Conservation (phyloP, 2,329 filamentous ascomycete species). For the Diaporthe sp. region DNA sequence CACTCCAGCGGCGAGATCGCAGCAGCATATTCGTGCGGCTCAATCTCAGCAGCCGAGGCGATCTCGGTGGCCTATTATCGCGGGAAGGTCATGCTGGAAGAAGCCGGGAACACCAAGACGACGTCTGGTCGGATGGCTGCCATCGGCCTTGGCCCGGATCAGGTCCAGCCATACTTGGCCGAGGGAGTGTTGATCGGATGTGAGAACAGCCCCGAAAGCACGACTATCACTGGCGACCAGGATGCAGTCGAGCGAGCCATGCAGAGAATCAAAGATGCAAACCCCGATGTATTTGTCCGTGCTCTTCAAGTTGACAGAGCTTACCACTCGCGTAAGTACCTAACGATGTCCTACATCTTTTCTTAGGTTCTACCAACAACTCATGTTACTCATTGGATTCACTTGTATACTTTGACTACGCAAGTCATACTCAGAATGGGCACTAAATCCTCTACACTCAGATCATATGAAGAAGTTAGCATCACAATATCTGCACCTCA, state of each 20-base stretch:
- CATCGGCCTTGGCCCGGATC: constrained; percentile 22
- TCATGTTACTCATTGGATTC: constrained; percentile 36
- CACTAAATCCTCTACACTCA: constrained; percentile 3
- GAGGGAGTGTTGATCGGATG: constrained; percentile 14
- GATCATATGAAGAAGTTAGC: constrained; percentile 19
- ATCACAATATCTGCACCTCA: constrained; percentile 24
- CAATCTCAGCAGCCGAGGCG: constrained; percentile 22
- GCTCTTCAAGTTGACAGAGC: constrained; percentile 41
- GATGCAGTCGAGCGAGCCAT: constrained; percentile 40
- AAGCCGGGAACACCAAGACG: not conserved
- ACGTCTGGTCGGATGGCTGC: constrained; percentile 40
- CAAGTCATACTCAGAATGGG: constrained; percentile 31
- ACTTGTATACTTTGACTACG: constrained; percentile 12
- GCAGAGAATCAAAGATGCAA: constrained; percentile 36
- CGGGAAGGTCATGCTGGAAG: constrained; percentile 30
- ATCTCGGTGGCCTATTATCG: constrained; percentile 39
- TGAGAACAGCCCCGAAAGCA: constrained; percentile 40
- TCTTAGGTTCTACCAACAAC: constrained; percentile 42
- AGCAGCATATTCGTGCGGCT: constrained; percentile 39
- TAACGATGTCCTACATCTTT: constrained; percentile 32
- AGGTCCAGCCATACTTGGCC: not conserved
- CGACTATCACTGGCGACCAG: constrained; percentile 47
- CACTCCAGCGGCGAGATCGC: constrained; percentile 40
- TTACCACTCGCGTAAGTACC: constrained; percentile 45
- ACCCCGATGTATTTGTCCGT: constrained; percentile 39